phyloP scores from a whole-genome alignment of 345 rosid genomes.

The Kandelia obovata region DNA sequence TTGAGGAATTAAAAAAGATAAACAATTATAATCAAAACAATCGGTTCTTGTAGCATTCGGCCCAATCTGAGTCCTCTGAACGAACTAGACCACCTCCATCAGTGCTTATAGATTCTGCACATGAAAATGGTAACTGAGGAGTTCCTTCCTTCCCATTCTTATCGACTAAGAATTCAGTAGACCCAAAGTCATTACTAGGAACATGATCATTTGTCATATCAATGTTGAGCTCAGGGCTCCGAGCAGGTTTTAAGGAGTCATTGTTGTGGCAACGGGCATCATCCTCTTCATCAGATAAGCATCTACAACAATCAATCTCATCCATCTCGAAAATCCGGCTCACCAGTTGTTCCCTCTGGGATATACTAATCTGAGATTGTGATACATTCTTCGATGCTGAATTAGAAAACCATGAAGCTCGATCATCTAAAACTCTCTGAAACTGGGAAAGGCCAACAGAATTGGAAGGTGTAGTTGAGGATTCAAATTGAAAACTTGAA shows the following conservation, averaged over 20 bases:
- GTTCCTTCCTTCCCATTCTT: conserved; percentile 25
- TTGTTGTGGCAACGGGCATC: conserved; percentile 23
- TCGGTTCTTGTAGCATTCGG: conserved; percentile 67
- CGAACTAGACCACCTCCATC: conserved; percentile 59
- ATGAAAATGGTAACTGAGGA: conserved; percentile 34
- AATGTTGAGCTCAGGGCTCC: conserved; percentile 21
- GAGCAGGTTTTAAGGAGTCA: conserved; percentile 21
- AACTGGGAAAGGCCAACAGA: conserved; percentile 55
- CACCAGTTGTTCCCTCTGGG: conserved; percentile 62
- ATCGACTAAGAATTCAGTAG: conserved; percentile 19
- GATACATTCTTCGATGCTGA: conserved; percentile 41
- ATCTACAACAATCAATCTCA: conserved; percentile 61
- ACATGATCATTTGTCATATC: conserved; percentile 15
- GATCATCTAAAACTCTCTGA: conserved; percentile 48
- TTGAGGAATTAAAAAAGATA: conserved; percentile 14
- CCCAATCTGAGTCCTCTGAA: conserved; percentile 90
- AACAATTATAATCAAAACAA: conserved; percentile 37
- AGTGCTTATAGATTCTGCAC: conserved; percentile 70
- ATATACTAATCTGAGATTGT: conserved; percentile 51
- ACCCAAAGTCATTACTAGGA: conserved; percentile 11
- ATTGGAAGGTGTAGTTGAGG: conserved; percentile 43
- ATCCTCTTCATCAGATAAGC: conserved; percentile 61
- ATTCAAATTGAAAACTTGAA: conserved; percentile 61
- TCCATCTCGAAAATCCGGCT: conserved; percentile 62
- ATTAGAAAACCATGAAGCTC: conserved; percentile 39